Percentiles rank a stretch among this genome's conserved stretches.
These are phyloP conservation scores for Neocucurbitaria cava DNA, from an alignment of 2,329 filamentous ascomycete genomes.

Conservation along the genomic window DNA sequence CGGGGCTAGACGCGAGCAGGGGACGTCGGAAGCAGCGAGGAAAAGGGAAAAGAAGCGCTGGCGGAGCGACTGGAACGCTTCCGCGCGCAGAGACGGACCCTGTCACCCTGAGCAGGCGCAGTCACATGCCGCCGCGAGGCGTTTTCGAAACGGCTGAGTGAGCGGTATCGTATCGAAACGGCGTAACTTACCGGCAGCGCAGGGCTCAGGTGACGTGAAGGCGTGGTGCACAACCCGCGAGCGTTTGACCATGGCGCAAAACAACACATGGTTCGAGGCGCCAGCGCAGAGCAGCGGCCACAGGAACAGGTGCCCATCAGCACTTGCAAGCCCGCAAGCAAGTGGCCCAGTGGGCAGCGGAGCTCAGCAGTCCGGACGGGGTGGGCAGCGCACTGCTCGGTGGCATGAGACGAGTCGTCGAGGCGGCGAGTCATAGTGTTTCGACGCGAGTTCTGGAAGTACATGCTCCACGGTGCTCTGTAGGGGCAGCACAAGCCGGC, in stretches of 20 bases:
- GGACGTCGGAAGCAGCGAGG: constrained; percentile 17
- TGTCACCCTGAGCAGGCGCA: constrained; percentile 3
- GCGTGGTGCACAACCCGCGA: constrained; percentile 18
- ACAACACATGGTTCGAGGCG: constrained; percentile 1
- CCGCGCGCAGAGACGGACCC: constrained; percentile 8
- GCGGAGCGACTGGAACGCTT: constrained; percentile 21
- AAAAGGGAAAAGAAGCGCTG: constrained; percentile 24
- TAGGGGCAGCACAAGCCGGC: constrained; percentile 24
- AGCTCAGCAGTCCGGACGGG: too few species aligned
- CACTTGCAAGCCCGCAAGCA: not conserved
- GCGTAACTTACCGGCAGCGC: constrained; percentile 12
- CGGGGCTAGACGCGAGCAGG: constrained; percentile 23
- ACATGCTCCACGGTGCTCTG: too few species aligned
- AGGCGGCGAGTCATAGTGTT: constrained; percentile 38
- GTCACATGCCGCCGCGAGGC: constrained; percentile 24
- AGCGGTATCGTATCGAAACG: constrained; percentile 30
- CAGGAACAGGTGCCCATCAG: too few species aligned
- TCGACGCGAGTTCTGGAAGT: constrained; percentile 45
- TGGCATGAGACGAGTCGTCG: constrained; percentile 6
- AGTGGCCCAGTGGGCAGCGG: too few species aligned
- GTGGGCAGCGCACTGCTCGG: too few species aligned
- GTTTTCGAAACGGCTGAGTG: constrained; percentile 33
- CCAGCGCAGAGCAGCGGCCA: not conserved
- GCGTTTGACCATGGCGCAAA: constrained; percentile 1
- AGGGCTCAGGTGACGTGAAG: constrained; percentile 27